Base-by-base conservation (phyloP, 2,329 filamentous ascomycete genomes). In the Tolypocladium tropicale region DNA sequence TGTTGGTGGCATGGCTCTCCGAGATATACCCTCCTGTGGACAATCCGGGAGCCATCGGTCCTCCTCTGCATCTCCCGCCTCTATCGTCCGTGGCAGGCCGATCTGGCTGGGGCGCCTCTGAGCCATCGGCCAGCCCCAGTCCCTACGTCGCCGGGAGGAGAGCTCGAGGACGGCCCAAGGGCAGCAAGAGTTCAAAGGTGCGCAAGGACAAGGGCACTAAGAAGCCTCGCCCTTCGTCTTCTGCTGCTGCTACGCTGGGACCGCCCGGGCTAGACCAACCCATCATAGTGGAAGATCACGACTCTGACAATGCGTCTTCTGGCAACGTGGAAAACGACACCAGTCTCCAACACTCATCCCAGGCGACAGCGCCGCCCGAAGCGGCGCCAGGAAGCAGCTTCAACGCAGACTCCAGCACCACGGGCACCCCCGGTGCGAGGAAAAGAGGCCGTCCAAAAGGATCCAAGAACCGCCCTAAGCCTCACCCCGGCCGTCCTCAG, bases 1-100 rank as follows among this genome's bases (percentile, higher is more conserved):
- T 82, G 12, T 81, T 86, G 57, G 74, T 86, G 33, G 78, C 80
- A 23, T 86, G 83, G 82, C 69, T 85, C 49, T 73, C 80, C 14
- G 83, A 86, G 63, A 83, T 86, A 55, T 86, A 86, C 58, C 82
- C 82, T 21, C 73, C 70, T 37, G 56, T 67, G 68, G 56, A 65
- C 51, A 58, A 56, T 28, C 55, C 57, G n/a, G 49, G 36, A 12
- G 52, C 57, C 7, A 46, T 59, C 16, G 39, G 41, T 10, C 53
- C 50, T 9, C 51, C 55, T 9, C 36, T 52, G 33, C 32, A 46
- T 23, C 56, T 53, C 2, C 46, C 54, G 21, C 50, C 39, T 14
- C 56, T 51, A 3, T 34, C 33, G 32, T 57, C n/a, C 41, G 55
- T 28, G 41, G 54, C 55, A 7, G 50, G 41, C 18, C 33, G 54